Evolutionary conservation across 225 moss, liverwort and hornwort genomes (phyloP), one percentile per base, ranked within the genome.

Genomic region (Rhytidiadelphus loreus): DNA sequence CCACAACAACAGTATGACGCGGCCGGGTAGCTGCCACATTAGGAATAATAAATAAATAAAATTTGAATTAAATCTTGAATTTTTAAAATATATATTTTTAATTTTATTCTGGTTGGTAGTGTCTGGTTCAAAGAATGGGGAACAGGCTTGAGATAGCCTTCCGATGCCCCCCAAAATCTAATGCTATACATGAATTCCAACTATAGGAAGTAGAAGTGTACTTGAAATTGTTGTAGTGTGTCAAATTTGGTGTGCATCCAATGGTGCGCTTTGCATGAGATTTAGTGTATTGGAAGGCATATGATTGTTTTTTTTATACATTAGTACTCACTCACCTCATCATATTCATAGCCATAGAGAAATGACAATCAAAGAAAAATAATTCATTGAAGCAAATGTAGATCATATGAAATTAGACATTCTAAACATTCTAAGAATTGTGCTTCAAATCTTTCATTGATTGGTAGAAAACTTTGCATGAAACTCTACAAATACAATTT

Each of bases 401-500:
- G 24, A 46, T n/a, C 7, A 69, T 5, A 25, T 24, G 14, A 41
- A 69, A 70, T 41, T 70, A 24, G 7, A 5, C 14, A 41, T 41
- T 70, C 37, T 37, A 37, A 21, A 37, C 12, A 37, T 66, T 65
- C 13, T 8, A 35, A 65, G 9, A 35, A 18, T 39, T 70, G 5
- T 70, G 2, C 8, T 70, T 70, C 7, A 25, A 41, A 8, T 41
- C 69, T 39, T 69, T 69, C 25, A 25, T 68, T 22, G 12, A n/a
- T 23, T 70, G 14, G 41, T 41, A 8, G 8, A 70, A 39, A 14
- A n/a, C 3, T 70, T 1, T 70, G 0, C 3, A 41, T 41, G 8
- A 24, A 39, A 69, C 23, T 39, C 0, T 8, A 1, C 9, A 7
- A 39, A n/a, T 0, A 39, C 0, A 39, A 13, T 39, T 39, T n/a